phyloP scores from a whole-genome alignment of 2,329 filamentous ascomycete species.

The Colletotrichum chlorophyti region DNA sequence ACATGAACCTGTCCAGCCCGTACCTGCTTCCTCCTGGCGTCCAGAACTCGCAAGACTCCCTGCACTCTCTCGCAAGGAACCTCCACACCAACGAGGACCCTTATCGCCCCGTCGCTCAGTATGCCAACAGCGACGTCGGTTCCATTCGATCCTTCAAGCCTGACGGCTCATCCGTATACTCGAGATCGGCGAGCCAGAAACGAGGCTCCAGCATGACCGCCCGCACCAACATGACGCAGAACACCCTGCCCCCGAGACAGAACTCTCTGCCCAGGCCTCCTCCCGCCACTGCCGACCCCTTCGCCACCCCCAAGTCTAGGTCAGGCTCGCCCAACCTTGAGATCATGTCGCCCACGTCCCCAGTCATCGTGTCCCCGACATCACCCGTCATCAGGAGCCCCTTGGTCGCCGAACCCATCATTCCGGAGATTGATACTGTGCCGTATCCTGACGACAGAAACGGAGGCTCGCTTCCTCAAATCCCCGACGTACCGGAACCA shows the following conservation, averaged over 20 bases:
- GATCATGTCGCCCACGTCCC: constrained; percentile 31
- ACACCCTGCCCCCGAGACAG: constrained; percentile 44
- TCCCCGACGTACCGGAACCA: constrained; percentile 46
- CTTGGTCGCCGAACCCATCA: constrained; percentile 36
- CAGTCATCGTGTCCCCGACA: constrained; percentile 31
- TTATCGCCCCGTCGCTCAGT: constrained; percentile 71
- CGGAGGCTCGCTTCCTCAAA: constrained; percentile 32
- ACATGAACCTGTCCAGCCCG: constrained; percentile 79
- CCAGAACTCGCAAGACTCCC: constrained; percentile 81
- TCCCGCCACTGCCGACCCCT: constrained; percentile 42
- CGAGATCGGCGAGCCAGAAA: constrained; percentile 46
- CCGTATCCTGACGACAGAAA: constrained; percentile 43
- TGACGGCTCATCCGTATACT: constrained; percentile 53
- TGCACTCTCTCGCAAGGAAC: constrained; percentile 83
- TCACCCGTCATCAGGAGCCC: constrained; percentile 21
- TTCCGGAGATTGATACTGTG: constrained; percentile 47
- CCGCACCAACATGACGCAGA: constrained; percentile 37
- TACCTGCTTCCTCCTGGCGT: constrained; percentile 90
- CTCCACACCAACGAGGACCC: constrained; percentile 81
- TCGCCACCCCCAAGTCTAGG: constrained; percentile 39
- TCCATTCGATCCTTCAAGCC: constrained; percentile 61
- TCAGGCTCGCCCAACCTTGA: constrained; percentile 23
- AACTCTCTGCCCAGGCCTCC: constrained; percentile 53
- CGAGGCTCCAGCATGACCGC: constrained; percentile 38
- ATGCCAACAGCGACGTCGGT: constrained; percentile 62